These are phyloP conservation scores for Penicillium robsamsonii DNA, from an alignment of 495 filamentous ascomycete species.

Conservation along the genomic window DNA sequence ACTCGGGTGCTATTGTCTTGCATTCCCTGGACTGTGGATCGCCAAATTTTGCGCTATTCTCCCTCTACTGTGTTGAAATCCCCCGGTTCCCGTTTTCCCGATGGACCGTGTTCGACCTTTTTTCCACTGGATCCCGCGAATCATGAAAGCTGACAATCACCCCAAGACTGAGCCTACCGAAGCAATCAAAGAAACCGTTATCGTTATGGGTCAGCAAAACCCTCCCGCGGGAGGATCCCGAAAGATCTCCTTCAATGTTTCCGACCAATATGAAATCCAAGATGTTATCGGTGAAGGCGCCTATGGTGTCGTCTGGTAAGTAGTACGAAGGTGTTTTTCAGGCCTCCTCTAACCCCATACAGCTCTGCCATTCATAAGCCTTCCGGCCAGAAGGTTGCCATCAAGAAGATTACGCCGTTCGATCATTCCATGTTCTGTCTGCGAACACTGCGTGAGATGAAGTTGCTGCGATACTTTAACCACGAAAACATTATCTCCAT, in stretches of 20 bases:
- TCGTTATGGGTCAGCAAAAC: conserved; percentile 49
- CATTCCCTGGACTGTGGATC: not conserved
- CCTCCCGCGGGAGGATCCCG: conserved; percentile 61
- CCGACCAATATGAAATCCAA: conserved; percentile 98
- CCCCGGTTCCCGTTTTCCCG: conserved; percentile 4
- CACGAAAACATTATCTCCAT: conserved; percentile 99
- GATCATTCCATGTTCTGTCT: conserved; percentile 99
- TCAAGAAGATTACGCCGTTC: conserved; percentile 99
- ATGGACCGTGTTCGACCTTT: conserved; percentile 1
- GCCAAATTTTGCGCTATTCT: not conserved
- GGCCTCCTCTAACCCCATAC: conserved; percentile 21
- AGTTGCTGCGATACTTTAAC: conserved; percentile 98
- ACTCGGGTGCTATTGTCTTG: conserved; percentile 1
- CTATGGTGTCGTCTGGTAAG: conserved; percentile 98
- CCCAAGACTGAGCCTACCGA: not conserved
- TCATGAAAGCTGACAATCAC: conserved; percentile 2
- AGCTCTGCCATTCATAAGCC: conserved; percentile 99
- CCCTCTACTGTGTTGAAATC: not conserved
- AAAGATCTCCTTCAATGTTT: conserved; percentile 99
- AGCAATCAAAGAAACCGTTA: conserved; percentile 10
- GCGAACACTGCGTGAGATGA: conserved; percentile 97
- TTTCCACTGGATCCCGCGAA: conserved; percentile 4
- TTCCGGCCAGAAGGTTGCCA: conserved; percentile 96
- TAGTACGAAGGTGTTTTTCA: conserved; percentile 9
- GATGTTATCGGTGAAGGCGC: conserved; percentile 99